Base-by-base conservation (phyloP, 306 rosid genomes). In the Medicago arabica region DNA sequence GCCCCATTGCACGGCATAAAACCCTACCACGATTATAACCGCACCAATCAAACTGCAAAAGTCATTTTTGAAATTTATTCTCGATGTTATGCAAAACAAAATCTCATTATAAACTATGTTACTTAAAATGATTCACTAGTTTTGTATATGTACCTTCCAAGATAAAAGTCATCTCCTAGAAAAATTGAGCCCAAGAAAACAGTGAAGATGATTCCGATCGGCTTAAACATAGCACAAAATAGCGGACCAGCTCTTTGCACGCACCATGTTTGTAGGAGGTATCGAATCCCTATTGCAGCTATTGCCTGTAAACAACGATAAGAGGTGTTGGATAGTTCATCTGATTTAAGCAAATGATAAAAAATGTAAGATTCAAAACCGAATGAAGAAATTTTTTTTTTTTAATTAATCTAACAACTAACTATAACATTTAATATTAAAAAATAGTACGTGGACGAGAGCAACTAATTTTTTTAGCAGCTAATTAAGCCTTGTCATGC, bases 191-290 rank as follows among this genome's bases (percentile, higher is more conserved):
- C 81, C 75, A 82, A 71, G 19, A 82, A 6, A 67, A 78, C 80
- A 1, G 88, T 72, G 78, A 84, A 80, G 16, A 86, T 34, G 16
- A 88, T 86, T 61, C 63, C 87, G 2, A 80, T 2, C 12, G 89
- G 93, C 49, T 84, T 86, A 84, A 88, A 88, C 86, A 88, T 84
- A 11, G 87, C 49, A 76, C 86, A 84, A 34, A 75, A 86, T 1
- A 82, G 66, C 18, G 89, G 85, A 66, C 87, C 93, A 10, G 86
- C 76, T 55, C 28, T 84, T 49, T 61, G 65, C 51, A 88, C 68
- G 39, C 85, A 82, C 86, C 89, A 84, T 1, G 76, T 53, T 28
- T 21, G 18, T 21, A 84, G 10, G 8, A 18, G 23, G 70, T 21
- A 53, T 2, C 81, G 80, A 7, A 86, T 14, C 58, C 58, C 57